Conservation (phyloP, 2,329 filamentous ascomycete species). For the Calonectria ilicicola region DNA sequence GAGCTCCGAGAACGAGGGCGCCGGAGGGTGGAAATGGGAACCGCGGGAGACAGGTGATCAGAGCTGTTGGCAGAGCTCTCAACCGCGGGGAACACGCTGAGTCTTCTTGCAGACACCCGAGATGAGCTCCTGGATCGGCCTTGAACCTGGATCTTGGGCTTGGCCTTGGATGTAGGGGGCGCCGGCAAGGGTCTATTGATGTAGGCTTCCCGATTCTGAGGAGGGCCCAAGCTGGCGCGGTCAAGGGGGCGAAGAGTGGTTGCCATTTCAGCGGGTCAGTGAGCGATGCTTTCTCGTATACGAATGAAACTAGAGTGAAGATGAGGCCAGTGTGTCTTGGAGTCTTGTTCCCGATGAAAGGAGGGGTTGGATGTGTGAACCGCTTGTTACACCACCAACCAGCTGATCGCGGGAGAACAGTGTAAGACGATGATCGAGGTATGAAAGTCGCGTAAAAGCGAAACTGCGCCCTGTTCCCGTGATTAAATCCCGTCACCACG, state of each 20-base stretch:
- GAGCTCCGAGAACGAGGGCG: background rate
- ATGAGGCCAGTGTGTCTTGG: background rate
- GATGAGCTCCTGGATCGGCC: background rate
- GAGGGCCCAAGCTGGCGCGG: slow-evolving; percentile 34
- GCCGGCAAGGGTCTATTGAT: slow-evolving; percentile 22
- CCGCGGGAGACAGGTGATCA: background rate
- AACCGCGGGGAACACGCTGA: background rate
- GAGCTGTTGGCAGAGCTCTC: background rate
- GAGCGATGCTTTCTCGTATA: slow-evolving; percentile 12
- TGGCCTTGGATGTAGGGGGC: background rate
- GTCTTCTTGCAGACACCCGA: background rate
- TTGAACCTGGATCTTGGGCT: background rate
- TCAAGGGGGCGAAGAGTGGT: slow-evolving; percentile 28
- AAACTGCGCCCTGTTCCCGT: slow-evolving; percentile 25
- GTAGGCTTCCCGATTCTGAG: slow-evolving; percentile 39
- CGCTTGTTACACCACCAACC: background rate
- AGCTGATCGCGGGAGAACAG: slow-evolving; percentile 20
- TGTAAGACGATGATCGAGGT: slow-evolving; percentile 21
- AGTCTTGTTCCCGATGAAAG: background rate
- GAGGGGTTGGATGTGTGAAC: background rate
- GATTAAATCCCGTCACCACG: slow-evolving; percentile 7
- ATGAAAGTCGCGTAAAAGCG: slow-evolving; percentile 21
- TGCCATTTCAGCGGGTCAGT: slow-evolving; percentile 25
- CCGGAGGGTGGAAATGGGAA: background rate
- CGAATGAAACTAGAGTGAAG: background rate